Base-by-base conservation (phyloP, 306 rosid genomes). In the Luffa acutangula region DNA sequence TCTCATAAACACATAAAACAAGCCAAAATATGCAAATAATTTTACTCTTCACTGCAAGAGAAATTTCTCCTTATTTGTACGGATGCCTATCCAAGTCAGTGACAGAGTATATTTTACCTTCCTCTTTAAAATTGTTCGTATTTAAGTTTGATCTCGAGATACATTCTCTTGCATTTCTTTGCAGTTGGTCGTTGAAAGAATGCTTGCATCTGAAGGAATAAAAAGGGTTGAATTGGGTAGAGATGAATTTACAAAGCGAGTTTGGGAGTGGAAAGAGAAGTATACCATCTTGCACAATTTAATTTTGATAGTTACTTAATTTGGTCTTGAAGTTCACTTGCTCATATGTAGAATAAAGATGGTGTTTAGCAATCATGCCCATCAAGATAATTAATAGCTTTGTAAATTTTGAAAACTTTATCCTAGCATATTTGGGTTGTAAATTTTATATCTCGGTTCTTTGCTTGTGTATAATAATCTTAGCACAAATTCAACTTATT, bases 191-290 rank as follows among this genome's bases (percentile, higher is more conserved):
- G 98, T 94, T 81, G 98, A 94, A 86, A 91, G 87, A 87, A 94
- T 90, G 97, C 93, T 94, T 77, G 96, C 94, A 9, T 86, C 95
- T 58, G 98, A 92, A 89, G 98, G 98, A 82, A 82, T 84, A 77
- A 94, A 85, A 84, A 89, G 98, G 82, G 82, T 65, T 83, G 97
- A 94, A 69, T 78, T 94, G 89, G 84, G 90, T 80, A 89, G 97
- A 82, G 94, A 94, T 43, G 96, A 94, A 79, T 94, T 94, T 85
- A 87, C 90, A 77, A 87, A 81, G 43, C 87, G 89, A 82, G 95
- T 94, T 82, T 94, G 97, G 98, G 87, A 94, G 89, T 94, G 98
- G 98, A 94, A 94, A 91, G 93, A 94, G 87, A 92, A 94, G 98
- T 94, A 91, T 69, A 75, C 77, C 53, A 60, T 80, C 80, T 70